Evolutionary conservation across 1,139 yeast species (phyloP).

Genomic region (Meyerozyma sp.): DNA sequence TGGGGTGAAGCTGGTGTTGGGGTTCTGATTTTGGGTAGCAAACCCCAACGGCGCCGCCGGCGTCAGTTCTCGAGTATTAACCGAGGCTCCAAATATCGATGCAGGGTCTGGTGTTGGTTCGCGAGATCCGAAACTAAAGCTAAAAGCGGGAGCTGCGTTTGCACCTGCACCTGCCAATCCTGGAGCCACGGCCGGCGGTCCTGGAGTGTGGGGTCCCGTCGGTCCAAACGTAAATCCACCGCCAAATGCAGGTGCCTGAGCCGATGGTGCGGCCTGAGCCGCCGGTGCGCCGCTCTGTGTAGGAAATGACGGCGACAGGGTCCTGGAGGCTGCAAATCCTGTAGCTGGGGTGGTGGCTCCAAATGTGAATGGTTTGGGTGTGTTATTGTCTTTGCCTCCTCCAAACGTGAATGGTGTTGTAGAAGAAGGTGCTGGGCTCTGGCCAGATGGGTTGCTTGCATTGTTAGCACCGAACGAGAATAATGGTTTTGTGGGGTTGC

Average conservation of each 20-base stretch:
- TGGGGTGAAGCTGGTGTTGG: conserved; percentile 3
- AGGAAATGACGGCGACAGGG: neutral
- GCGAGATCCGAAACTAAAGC: neutral
- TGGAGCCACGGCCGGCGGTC: neutral
- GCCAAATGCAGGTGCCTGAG: conserved; percentile 1
- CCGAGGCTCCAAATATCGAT: conserved; percentile 1
- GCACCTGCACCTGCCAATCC: neutral
- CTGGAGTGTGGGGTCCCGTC: neutral
- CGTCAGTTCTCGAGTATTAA: conserved; percentile 1
- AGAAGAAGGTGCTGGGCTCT: neutral
- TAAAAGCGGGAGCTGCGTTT: neutral
- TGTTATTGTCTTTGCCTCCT: neutral
- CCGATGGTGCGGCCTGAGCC: neutral
- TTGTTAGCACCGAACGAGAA: neutral
- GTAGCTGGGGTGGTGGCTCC: neutral
- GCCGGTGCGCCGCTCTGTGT: neutral
- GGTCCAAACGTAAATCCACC: neutral
- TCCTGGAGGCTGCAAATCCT: neutral
- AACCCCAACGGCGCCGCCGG: conserved; percentile 1
- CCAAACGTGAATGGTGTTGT: neutral
- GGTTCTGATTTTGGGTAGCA: conserved; percentile 1
- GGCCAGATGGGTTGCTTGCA: neutral
- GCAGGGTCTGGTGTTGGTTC: conserved; percentile 2
- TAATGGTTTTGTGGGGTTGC: neutral
- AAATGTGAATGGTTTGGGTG: conserved; percentile 1